These are phyloP conservation scores for Dichotomocladium elegans DNA, from an alignment of 371 early-diverging fungal genomes.

Conservation along the genomic window DNA sequence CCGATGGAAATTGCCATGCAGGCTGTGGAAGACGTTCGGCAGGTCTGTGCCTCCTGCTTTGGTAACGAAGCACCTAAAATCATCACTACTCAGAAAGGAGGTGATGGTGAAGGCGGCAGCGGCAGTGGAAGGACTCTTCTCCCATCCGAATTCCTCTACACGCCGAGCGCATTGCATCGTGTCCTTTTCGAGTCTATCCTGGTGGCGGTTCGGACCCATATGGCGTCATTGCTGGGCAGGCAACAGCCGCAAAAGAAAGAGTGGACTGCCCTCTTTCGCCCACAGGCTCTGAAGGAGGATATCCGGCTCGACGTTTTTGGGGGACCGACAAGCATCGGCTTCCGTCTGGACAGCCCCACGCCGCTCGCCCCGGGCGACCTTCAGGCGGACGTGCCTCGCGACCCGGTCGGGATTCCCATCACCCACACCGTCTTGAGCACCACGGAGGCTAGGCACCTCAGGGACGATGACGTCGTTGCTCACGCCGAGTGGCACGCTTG, in stretches of 20 bases:
- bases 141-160: slow-evolving; percentile 60
- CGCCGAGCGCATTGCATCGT: slow-evolving; percentile 63
- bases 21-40: slow-evolving; percentile 61
- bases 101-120: slow-evolving; percentile 29
- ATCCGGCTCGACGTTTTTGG: slow-evolving; percentile 35
- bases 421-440: slow-evolving; percentile 46
- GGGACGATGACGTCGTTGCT: slow-evolving; percentile 12
- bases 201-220: slow-evolving; percentile 48
- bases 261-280: neutral
- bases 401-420: slow-evolving; percentile 36
- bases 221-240: slow-evolving; percentile 25
- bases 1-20: slow-evolving; percentile 60
- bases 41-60: slow-evolving; percentile 39
- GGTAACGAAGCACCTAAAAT: slow-evolving; percentile 15
- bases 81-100: slow-evolving; percentile 9
- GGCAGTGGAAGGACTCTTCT: no score
- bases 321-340: slow-evolving; percentile 37
- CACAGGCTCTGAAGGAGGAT: slow-evolving; percentile 17
- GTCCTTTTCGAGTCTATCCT: slow-evolving; percentile 65
- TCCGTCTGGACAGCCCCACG: slow-evolving; percentile 21
- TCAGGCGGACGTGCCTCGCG: slow-evolving; percentile 28
- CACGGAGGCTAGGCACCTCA: slow-evolving; percentile 41
- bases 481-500: slow-evolving; percentile 18
- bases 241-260: slow-evolving; percentile 43
- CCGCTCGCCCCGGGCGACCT: slow-evolving; percentile 23